A percentile compares a stretch with the other conserved stretches of the same genome.
phyloP scores from a whole-genome alignment of 768 basidiomycete genomes.

The Lactifluus hygrophoroides region DNA sequence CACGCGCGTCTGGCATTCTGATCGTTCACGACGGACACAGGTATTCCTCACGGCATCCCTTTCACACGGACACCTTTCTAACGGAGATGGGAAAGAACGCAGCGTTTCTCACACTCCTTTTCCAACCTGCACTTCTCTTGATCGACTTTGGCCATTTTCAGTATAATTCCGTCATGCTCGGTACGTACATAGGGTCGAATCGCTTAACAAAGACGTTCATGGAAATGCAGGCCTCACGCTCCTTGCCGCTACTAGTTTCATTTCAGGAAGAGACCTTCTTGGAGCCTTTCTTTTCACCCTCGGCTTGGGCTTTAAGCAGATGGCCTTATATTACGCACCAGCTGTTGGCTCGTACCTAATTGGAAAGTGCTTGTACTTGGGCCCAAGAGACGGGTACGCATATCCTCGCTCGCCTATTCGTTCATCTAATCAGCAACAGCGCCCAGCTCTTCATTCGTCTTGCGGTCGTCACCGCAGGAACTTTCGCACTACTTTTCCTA shows the following conservation, averaged over 20 bases:
- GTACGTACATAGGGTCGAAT: constrained; percentile 30
- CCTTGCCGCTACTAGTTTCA: constrained; percentile 61
- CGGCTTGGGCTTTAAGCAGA: constrained; percentile 91
- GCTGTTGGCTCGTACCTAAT: constrained; percentile 86
- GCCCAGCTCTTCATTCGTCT: constrained; percentile 56
- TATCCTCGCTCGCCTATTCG: not conserved
- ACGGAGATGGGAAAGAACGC: constrained; percentile 37
- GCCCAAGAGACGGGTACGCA: constrained; percentile 60
- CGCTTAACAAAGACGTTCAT: not conserved
- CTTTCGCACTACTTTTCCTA: constrained; percentile 64
- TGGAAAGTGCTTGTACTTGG: constrained; percentile 82
- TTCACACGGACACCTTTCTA: not conserved
- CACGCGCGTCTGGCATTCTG: constrained; percentile 54
- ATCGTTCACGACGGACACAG: constrained; percentile 69
- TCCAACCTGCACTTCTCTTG: constrained; percentile 77
- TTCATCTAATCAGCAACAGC: constrained; percentile 16
- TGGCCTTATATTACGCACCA: constrained; percentile 91
- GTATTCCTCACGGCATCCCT: constrained; percentile 32
- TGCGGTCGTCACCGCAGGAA: constrained; percentile 46
- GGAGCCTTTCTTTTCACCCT: constrained; percentile 76
- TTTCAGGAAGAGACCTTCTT: constrained; percentile 55
- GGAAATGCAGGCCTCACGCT: constrained; percentile 50
- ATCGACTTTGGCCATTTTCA: constrained; percentile 95
- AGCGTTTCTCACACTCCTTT: constrained; percentile 60
- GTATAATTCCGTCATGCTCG: constrained; percentile 93